A percentile compares a stretch with the other conserved stretches of the same genome.
phyloP scores from a whole-genome alignment of 257 asterid species.

The Rubia yunnanensis region DNA sequence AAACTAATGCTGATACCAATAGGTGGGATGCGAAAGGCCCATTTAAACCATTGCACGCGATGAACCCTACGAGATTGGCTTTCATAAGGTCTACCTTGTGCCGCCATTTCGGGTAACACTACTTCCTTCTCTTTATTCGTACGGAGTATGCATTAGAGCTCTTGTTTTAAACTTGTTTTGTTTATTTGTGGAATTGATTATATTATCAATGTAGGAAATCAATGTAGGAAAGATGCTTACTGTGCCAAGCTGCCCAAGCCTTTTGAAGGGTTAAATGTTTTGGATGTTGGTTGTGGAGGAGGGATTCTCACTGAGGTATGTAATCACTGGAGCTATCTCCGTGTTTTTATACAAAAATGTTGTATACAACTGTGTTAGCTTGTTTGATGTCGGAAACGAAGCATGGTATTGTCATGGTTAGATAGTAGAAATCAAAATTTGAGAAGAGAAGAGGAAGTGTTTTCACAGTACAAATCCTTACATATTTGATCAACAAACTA shows the following conservation, averaged over 20 bases:
- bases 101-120: constrained; percentile 81
- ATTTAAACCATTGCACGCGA: constrained; percentile 73
- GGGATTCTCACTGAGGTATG: constrained; percentile 91
- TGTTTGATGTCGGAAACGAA: not conserved
- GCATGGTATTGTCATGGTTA: not conserved
- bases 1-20: not conserved
- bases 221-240: constrained; percentile 65
- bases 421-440: no score
- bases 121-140: not conserved
- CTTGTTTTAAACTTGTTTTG: not conserved
- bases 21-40: constrained; percentile 99
- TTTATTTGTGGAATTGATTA: constrained; percentile 19
- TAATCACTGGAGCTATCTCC: constrained; percentile 11
- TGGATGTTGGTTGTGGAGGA: constrained; percentile 96
- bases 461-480: no score
- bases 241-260: constrained; percentile 67
- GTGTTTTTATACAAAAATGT: not conserved
- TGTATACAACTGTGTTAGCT: not conserved
- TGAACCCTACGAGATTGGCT: constrained; percentile 96
- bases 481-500: no score
- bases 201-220: constrained; percentile 39
- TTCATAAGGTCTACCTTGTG: constrained; percentile 85
- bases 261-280: constrained; percentile 72
- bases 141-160: not conserved
- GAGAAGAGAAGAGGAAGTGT: no score